Percentiles rank a stretch among this genome's conserved stretches.
phyloP scores from a whole-genome alignment of 208 protist species.

The Endotrypanum monterogeii region DNA sequence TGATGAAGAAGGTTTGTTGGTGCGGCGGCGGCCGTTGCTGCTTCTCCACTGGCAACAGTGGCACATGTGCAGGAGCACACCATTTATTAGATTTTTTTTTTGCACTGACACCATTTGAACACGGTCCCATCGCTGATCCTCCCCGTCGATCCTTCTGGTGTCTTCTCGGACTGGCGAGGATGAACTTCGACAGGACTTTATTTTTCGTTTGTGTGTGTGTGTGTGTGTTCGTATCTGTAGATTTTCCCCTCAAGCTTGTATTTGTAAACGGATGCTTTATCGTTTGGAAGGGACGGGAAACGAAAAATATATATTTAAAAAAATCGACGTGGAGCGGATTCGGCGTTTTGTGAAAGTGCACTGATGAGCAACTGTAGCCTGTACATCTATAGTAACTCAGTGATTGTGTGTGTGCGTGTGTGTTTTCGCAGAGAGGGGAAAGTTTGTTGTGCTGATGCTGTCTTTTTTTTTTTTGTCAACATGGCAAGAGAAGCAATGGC shows the following conservation, averaged over 20 bases:
- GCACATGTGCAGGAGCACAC: not conserved
- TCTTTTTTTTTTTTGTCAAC: too few relatives aligned
- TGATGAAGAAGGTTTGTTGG: too few relatives aligned
- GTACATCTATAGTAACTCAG: not conserved
- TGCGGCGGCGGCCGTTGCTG: not conserved
- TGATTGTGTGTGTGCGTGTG: not conserved
- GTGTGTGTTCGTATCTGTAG: not conserved
- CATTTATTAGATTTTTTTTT: not conserved
- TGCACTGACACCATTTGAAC: not conserved
- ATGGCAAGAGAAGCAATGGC: too few relatives aligned
- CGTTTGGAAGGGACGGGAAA: too few relatives aligned
- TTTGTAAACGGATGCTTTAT: not conserved
- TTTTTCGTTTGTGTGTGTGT: not conserved
- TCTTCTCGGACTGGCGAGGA: not conserved
- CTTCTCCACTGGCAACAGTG: not conserved
- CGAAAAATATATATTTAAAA: not conserved
- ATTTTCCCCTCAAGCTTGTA: not conserved
- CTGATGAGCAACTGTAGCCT: not conserved
- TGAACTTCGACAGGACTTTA: not conserved
- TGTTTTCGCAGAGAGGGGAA: not conserved
- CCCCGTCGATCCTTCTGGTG: not conserved
- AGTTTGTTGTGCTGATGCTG: too few relatives aligned
- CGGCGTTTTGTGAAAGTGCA: not conserved
- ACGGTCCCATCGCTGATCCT: not conserved
- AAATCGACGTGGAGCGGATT: not conserved